Evolutionary conservation across 495 filamentous ascomycete species (phyloP).

Genomic region (Aspergillus affinis): DNA sequence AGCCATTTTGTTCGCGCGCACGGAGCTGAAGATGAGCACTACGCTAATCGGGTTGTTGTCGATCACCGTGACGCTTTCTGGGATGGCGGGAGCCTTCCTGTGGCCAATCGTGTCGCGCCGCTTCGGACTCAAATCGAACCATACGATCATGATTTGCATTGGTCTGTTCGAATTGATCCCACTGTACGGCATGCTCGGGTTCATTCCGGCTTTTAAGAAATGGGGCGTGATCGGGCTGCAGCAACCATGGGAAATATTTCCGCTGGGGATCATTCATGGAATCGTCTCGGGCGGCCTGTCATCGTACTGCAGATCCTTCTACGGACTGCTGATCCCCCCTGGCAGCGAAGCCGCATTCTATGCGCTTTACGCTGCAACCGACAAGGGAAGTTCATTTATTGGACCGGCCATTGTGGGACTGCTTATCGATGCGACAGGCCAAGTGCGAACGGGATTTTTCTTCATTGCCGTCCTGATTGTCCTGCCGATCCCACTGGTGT

Average conservation of each 20-base stretch:
- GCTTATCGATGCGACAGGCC: slow-evolving; percentile 77
- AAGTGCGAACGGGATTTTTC: slow-evolving; percentile 85
- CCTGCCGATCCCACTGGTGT: slow-evolving; percentile 74
- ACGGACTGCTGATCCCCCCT: slow-evolving; percentile 80
- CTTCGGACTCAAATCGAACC: slow-evolving; percentile 63
- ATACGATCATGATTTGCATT: slow-evolving; percentile 82
- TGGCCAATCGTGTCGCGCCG: slow-evolving; percentile 71
- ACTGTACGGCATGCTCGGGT: slow-evolving; percentile 80
- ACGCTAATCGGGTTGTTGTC: slow-evolving; percentile 76
- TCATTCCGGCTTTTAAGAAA: slow-evolving; percentile 69
- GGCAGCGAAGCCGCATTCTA: slow-evolving; percentile 93
- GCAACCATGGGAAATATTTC: slow-evolving; percentile 90
- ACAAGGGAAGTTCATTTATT: slow-evolving; percentile 87
- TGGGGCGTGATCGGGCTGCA: slow-evolving; percentile 80
- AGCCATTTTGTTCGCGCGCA: slow-evolving; percentile 90
- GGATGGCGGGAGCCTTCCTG: slow-evolving; percentile 78
- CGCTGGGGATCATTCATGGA: slow-evolving; percentile 78
- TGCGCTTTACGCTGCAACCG: slow-evolving; percentile 89
- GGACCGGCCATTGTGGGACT: slow-evolving; percentile 84
- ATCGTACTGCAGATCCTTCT: slow-evolving; percentile 83
- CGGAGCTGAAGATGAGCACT: slow-evolving; percentile 75
- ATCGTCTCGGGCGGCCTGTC: slow-evolving; percentile 81
- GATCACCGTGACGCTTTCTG: slow-evolving; percentile 75
- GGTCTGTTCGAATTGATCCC: slow-evolving; percentile 84
- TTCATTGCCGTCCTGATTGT: slow-evolving; percentile 78